Evolutionary conservation across 768 basidiomycete genomes (phyloP).

Genomic region (Boletales sp.): DNA sequence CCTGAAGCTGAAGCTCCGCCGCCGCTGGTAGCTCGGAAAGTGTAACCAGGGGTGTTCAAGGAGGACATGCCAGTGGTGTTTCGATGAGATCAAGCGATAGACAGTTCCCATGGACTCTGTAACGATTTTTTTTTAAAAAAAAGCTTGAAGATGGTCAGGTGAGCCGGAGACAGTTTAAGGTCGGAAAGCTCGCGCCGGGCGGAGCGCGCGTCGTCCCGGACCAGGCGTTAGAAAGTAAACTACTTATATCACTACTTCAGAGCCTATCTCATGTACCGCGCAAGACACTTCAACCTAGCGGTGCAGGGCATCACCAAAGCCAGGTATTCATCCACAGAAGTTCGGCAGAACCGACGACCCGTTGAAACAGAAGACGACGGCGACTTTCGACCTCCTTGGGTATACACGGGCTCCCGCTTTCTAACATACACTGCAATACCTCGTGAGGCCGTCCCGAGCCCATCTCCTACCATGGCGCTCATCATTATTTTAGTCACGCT

Average conservation of each 20-base stretch:
- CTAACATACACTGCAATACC: slow-evolving; percentile 56
- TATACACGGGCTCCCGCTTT: slow-evolving; percentile 49
- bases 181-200: too few species aligned
- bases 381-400: slow-evolving; percentile 62
- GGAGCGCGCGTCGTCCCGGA: too few species aligned
- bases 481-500: slow-evolving; percentile 39
- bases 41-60: slow-evolving; percentile 27
- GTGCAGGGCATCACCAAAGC: not conserved
- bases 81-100: slow-evolving; percentile 1
- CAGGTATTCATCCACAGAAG: slow-evolving; percentile 15
- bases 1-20: not conserved
- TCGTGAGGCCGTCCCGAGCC: slow-evolving; percentile 33
- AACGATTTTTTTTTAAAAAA: not conserved
- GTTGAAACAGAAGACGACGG: slow-evolving; percentile 14
- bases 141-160: too few species aligned
- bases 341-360: slow-evolving; percentile 4
- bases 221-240: too few species aligned
- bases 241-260: too few species aligned
- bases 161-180: too few species aligned
- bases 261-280: slow-evolving; percentile 4
- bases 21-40: slow-evolving; percentile 25
- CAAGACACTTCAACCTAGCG: slow-evolving; percentile 7
- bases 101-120: not conserved
- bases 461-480: not conserved
- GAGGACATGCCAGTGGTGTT: slow-evolving; percentile 11